Conservation (phyloP, 345 rosid genomes). For the Brassica rapa region DNA sequence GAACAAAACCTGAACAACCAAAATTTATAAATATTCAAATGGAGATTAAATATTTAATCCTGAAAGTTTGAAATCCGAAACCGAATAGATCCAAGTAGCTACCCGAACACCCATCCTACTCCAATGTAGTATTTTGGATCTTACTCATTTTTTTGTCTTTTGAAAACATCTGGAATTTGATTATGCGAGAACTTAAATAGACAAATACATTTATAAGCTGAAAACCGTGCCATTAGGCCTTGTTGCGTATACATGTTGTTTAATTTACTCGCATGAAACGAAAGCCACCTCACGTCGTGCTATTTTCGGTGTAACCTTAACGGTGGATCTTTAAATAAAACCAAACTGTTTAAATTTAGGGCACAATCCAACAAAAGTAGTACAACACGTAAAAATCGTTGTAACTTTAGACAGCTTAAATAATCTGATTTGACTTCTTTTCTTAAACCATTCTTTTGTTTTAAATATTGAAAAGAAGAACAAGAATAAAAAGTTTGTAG, state of each 20-base stretch:
- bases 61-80: too few relatives aligned
- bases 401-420: background rate
- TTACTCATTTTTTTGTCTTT: background rate
- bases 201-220: background rate
- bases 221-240: background rate
- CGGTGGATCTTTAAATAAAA: conserved; percentile 13
- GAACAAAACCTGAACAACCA: too few relatives aligned
- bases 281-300: conserved; percentile 20
- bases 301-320: conserved; percentile 24
- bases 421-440: background rate
- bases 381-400: background rate
- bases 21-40: too few relatives aligned
- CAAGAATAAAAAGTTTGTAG: background rate
- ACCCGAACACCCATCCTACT: too few relatives aligned
- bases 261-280: conserved; percentile 29
- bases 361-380: background rate
- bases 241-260: background rate
- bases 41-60: too few relatives aligned
- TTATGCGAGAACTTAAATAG: background rate
- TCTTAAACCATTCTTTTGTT: background rate
- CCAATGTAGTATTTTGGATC: background rate
- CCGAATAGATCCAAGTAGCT: too few relatives aligned
- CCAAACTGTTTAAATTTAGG: background rate
- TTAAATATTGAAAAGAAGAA: background rate
- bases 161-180: background rate